Percentiles rank a stretch among this genome's conserved stretches.
phyloP scores from a whole-genome alignment of 140 eudicot species.

The Stevia rebaudiana region DNA sequence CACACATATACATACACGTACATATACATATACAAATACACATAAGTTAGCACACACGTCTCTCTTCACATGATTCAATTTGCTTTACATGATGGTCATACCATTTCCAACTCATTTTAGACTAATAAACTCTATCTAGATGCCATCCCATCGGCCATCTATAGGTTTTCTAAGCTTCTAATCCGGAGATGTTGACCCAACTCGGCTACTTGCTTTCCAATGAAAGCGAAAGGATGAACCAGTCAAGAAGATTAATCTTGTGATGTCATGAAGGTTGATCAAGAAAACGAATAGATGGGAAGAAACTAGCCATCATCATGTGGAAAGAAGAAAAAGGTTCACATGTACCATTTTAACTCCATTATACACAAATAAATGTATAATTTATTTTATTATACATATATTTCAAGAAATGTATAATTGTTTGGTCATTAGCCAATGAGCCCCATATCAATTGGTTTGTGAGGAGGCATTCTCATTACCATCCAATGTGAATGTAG shows the following conservation, averaged over 20 bases:
- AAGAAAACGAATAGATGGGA: not conserved
- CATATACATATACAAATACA: not conserved
- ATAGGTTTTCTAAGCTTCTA: not conserved
- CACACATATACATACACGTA: no score
- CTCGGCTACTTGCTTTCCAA: not conserved
- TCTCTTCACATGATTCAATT: slow-evolving; percentile 24
- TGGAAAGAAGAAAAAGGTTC: no score
- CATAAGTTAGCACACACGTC: slow-evolving; percentile 9
- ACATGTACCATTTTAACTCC: no score
- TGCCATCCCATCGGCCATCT: not conserved
- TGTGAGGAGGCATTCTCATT: no score
- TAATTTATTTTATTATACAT: no score
- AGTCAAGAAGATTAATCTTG: not conserved
- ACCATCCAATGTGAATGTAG: no score
- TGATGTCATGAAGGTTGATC: not conserved
- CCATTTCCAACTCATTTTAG: slow-evolving; percentile 3
- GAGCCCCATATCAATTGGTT: no score
- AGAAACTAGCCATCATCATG: not conserved
- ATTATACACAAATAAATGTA: no score
- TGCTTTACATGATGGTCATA: slow-evolving; percentile 14
- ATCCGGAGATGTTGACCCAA: not conserved
- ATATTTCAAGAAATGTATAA: no score
- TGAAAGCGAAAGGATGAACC: not conserved
- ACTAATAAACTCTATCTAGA: slow-evolving; percentile 1
- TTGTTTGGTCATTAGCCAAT: no score